A percentile compares a stretch with the other conserved stretches of the same genome.
These are phyloP conservation scores for Colletotrichum sansevieriae DNA, from an alignment of 2,329 filamentous ascomycete genomes.

Conservation along the genomic window DNA sequence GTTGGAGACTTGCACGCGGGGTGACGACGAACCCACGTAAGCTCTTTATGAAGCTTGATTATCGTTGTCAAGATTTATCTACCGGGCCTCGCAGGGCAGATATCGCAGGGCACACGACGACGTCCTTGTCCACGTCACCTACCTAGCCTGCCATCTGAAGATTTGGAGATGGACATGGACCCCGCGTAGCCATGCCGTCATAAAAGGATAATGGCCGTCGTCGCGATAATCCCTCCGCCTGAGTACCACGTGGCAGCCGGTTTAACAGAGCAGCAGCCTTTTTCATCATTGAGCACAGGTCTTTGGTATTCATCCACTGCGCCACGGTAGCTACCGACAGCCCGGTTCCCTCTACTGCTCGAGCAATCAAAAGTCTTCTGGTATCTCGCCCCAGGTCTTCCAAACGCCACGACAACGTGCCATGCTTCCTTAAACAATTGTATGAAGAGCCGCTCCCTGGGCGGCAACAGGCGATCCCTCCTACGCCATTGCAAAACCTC, in stretches of 20 bases:
- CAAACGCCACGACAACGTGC: slow-evolving; percentile 29
- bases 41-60: slow-evolving; percentile 21
- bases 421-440: slow-evolving; percentile 33
- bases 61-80: neutral
- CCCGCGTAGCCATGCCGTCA: neutral
- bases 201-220: neutral
- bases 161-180: neutral
- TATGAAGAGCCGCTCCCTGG: slow-evolving; percentile 15
- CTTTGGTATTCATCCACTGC: slow-evolving; percentile 2
- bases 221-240: slow-evolving; percentile 18
- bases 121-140: slow-evolving; percentile 15
- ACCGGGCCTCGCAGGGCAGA: neutral
- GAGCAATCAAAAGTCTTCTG: slow-evolving; percentile 36
- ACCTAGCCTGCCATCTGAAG: slow-evolving; percentile 16
- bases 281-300: slow-evolving; percentile 23
- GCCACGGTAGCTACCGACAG: neutral
- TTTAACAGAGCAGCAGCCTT: slow-evolving; percentile 7
- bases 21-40: slow-evolving; percentile 42
- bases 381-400: slow-evolving; percentile 38
- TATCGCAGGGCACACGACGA: neutral
- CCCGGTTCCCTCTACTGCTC: slow-evolving; percentile 4
- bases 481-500: slow-evolving; percentile 12
- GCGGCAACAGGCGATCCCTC: slow-evolving; percentile 8
- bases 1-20: slow-evolving; percentile 8
- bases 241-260: slow-evolving; percentile 3